Conservation (phyloP, 1,139 yeast genomes). For the Candida smagusa region DNA sequence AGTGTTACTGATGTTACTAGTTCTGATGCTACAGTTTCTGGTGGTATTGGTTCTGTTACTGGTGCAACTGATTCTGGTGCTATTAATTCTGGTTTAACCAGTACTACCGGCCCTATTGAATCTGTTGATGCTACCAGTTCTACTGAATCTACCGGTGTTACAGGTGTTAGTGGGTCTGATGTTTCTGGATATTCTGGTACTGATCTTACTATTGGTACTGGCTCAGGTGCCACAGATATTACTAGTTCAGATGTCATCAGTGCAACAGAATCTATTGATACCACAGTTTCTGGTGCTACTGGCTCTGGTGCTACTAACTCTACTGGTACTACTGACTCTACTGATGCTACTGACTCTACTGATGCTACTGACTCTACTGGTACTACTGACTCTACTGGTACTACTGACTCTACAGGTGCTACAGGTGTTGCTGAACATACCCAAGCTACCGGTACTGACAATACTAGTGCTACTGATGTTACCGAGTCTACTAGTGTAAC, state of each 20-base stretch:
- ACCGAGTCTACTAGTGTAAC: background rate
- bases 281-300: constrained; percentile 9
- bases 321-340: constrained; percentile 21
- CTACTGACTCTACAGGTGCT: no score
- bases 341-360: constrained; percentile 5
- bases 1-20: no score
- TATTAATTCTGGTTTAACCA: no score
- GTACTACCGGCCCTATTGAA: background rate
- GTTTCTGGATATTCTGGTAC: background rate
- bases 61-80: background rate
- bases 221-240: background rate
- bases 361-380: no score
- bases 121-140: background rate
- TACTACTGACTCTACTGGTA: background rate
- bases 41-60: background rate
- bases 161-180: background rate
- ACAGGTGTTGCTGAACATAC: background rate
- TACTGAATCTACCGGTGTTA: background rate
- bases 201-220: no score
- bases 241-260: background rate
- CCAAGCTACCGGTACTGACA: no score
- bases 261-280: background rate
- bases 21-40: no score
- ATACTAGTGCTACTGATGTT: no score
- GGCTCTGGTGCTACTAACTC: constrained; percentile 24